Evolutionary conservation across 164 flowering plant genomes (phyloP).

Genomic region (Platanus orientalis): DNA sequence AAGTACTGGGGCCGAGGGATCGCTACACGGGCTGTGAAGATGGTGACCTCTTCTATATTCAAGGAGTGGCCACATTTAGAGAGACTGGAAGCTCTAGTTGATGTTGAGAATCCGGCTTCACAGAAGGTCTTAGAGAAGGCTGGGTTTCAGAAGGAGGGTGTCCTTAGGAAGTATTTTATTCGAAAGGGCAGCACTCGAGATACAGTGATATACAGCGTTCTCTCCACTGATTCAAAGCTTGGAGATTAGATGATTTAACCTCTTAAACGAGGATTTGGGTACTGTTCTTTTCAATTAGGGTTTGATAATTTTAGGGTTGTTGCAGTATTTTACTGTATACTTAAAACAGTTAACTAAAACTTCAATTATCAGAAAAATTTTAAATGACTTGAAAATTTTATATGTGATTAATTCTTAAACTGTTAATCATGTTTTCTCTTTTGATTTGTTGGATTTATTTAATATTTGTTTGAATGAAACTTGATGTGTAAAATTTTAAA

Average conservation of each 20-base stretch:
- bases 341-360: too few relatives aligned
- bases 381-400: too few relatives aligned
- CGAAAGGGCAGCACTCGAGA: slow-evolving; percentile 47
- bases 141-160: slow-evolving; percentile 35
- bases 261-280: too few relatives aligned
- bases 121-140: slow-evolving; percentile 72
- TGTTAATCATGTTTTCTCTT: too few relatives aligned
- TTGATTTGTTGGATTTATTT: too few relatives aligned
- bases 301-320: too few relatives aligned
- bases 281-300: too few relatives aligned
- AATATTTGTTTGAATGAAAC: too few relatives aligned
- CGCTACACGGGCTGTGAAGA: slow-evolving; percentile 55
- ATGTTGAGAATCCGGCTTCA: slow-evolving; percentile 53
- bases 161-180: slow-evolving; percentile 30
- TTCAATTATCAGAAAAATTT: too few relatives aligned
- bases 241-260: slow-evolving; percentile 13
- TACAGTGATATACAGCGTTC: slow-evolving; percentile 48
- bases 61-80: slow-evolving; percentile 54
- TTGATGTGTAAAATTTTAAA: too few relatives aligned
- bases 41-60: slow-evolving; percentile 42
- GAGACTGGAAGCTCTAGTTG: slow-evolving; percentile 68
- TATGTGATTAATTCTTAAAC: too few relatives aligned
- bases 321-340: too few relatives aligned
- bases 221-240: slow-evolving; percentile 34
- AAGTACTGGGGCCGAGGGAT: slow-evolving; percentile 71